Percentiles rank a stretch among this genome's conserved stretches.
Evolutionary conservation across 2,329 filamentous ascomycete species (phyloP).

Genomic region (Leptographium flavum): DNA sequence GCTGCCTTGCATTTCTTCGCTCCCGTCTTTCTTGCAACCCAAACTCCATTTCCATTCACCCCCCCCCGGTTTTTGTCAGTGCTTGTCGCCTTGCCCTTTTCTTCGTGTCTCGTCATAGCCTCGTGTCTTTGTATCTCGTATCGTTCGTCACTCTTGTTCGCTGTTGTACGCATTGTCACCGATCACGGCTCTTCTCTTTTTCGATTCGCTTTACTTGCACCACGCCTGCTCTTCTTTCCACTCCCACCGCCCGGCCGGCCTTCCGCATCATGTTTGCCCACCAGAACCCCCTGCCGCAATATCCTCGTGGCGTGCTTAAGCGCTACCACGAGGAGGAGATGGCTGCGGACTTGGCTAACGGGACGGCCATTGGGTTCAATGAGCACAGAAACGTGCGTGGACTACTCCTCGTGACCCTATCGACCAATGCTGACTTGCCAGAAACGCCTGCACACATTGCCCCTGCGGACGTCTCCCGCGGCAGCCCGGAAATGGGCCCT

Average conservation of each 20-base stretch:
- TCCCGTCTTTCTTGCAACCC: not conserved
- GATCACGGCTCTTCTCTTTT: not conserved
- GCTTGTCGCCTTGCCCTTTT: not conserved
- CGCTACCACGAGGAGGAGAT: slow-evolving; percentile 30
- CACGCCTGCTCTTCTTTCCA: not conserved
- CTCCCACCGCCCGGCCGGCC: too few species aligned
- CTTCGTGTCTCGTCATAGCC: not conserved
- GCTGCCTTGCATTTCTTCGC: not conserved
- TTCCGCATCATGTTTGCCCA: slow-evolving; percentile 9
- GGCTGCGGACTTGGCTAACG: slow-evolving; percentile 18
- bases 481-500: slow-evolving; percentile 21
- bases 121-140: not conserved
- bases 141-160: not conserved
- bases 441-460: slow-evolving; percentile 39
- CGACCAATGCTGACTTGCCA: slow-evolving; percentile 14
- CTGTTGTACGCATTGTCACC: too few species aligned
- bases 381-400: slow-evolving; percentile 38
- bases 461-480: slow-evolving; percentile 31
- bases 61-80: not conserved
- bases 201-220: not conserved
- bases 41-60: not conserved
- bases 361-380: slow-evolving; percentile 25
- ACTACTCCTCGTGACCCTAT: too few species aligned
- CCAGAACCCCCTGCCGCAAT: slow-evolving; percentile 10
- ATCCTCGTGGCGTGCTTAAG: slow-evolving; percentile 26